Percentiles rank a stretch among this genome's conserved stretches.
These are phyloP conservation scores for Fomitopsis schrenkii DNA, from an alignment of 1,284 basidiomycete species.

Conservation along the genomic window DNA sequence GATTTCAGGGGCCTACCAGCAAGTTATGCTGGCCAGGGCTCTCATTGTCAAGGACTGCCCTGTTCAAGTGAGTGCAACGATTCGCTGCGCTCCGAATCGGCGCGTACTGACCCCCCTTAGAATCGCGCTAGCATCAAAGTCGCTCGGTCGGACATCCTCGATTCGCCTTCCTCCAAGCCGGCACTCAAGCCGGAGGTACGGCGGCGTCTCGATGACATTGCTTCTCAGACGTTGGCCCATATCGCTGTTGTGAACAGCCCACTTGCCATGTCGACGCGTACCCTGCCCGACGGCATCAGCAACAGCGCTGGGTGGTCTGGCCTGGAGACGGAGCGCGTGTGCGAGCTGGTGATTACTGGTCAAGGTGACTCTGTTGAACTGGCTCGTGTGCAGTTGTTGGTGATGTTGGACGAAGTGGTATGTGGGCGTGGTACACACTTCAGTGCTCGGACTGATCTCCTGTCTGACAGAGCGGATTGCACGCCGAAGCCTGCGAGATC, in stretches of 20 bases:
- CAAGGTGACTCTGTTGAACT: slow-evolving; percentile 87
- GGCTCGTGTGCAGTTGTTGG: slow-evolving; percentile 85
- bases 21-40: slow-evolving; percentile 89
- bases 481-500: slow-evolving; percentile 89
- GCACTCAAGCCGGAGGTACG: slow-evolving; percentile 85
- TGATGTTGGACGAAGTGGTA: slow-evolving; percentile 93
- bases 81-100: not conserved
- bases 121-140: slow-evolving; percentile 87
- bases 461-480: slow-evolving; percentile 69
- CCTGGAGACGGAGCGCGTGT: slow-evolving; percentile 90
- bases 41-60: slow-evolving; percentile 89
- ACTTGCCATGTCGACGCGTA: slow-evolving; percentile 63
- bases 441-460: not conserved
- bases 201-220: slow-evolving; percentile 88
- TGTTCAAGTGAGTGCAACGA: slow-evolving; percentile 51
- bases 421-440: slow-evolving; percentile 28
- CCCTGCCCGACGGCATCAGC: slow-evolving; percentile 73
- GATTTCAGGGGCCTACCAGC: slow-evolving; percentile 87
- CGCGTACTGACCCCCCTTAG: slow-evolving; percentile 32
- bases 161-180: slow-evolving; percentile 79
- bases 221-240: slow-evolving; percentile 81
- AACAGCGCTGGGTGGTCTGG: slow-evolving; percentile 78
- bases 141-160: slow-evolving; percentile 88
- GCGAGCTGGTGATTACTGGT: slow-evolving; percentile 90
- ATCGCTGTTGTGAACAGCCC: slow-evolving; percentile 88